phyloP scores from a whole-genome alignment of 805 yeast species.

The Cyberlindnera japonica region DNA sequence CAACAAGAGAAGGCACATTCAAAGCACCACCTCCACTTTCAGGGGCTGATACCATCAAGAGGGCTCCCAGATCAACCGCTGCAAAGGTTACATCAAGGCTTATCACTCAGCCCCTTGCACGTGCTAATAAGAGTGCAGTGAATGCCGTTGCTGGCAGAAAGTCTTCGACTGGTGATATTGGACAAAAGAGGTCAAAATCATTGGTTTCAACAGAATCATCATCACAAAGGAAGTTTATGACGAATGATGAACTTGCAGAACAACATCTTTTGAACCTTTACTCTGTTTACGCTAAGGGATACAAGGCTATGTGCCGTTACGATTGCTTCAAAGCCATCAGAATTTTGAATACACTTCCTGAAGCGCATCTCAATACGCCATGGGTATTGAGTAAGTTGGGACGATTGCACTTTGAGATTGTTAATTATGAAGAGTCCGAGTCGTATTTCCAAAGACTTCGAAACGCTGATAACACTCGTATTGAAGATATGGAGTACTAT shows the following conservation, averaged over 20 bases:
- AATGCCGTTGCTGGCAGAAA: slow-evolving; percentile 10
- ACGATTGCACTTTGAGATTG: slow-evolving; percentile 79
- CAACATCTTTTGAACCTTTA: slow-evolving; percentile 45
- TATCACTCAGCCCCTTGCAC: slow-evolving; percentile 38
- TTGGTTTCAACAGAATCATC: slow-evolving; percentile 11
- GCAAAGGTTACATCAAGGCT: slow-evolving; percentile 47
- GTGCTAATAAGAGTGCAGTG: slow-evolving; percentile 13
- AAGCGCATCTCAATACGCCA: slow-evolving; percentile 62
- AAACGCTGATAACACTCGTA: slow-evolving; percentile 67
- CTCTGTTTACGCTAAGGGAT: slow-evolving; percentile 55
- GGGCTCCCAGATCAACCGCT: slow-evolving; percentile 33
- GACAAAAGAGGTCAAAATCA: slow-evolving; percentile 20
- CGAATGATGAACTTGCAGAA: slow-evolving; percentile 32
- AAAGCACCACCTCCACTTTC: slow-evolving; percentile 21
- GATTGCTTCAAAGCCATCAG: slow-evolving; percentile 82
- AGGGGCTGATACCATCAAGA: slow-evolving; percentile 22
- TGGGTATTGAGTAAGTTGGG: slow-evolving; percentile 84
- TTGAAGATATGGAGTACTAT: slow-evolving; percentile 85
- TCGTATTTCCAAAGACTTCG: slow-evolving; percentile 60
- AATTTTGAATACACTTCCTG: slow-evolving; percentile 60
- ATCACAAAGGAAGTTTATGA: slow-evolving; percentile 16
- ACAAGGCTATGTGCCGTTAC: slow-evolving; percentile 54
- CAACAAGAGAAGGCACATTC: slow-evolving; percentile 12
- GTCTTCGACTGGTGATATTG: slow-evolving; percentile 13
- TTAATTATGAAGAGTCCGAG: slow-evolving; percentile 76